Percentiles rank a stretch among this genome's conserved stretches.
Evolutionary conservation across 2,329 filamentous ascomycete species (phyloP).

Genomic region (Penicillium sclerotigenum): DNA sequence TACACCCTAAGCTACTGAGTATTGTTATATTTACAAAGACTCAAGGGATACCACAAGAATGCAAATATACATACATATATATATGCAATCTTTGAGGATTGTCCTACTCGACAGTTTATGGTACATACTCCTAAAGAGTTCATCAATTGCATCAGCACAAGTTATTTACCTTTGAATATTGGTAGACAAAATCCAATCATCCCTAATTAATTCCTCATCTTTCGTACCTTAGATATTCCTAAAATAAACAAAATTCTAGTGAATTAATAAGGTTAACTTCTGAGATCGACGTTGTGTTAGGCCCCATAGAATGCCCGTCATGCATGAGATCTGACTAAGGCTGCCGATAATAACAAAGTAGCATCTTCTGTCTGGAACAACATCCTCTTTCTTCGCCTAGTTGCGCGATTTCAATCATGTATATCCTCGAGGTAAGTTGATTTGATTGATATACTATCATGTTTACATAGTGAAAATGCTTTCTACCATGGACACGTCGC

Average conservation of each 20-base stretch:
- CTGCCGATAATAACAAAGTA: constrained; percentile 22
- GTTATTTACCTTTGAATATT: background rate
- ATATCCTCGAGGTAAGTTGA: constrained; percentile 36
- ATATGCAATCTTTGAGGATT: background rate
- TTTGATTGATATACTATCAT: background rate
- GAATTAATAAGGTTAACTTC: background rate
- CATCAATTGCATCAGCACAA: background rate
- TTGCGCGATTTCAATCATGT: constrained; percentile 28
- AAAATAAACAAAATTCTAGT: background rate
- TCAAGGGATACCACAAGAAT: background rate
- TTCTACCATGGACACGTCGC: constrained; percentile 15
- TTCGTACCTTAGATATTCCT: background rate
- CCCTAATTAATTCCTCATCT: background rate
- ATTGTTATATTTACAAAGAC: background rate
- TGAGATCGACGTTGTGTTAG: background rate
- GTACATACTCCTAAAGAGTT: background rate
- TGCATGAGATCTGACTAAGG: constrained; percentile 25
- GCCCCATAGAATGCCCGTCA: background rate
- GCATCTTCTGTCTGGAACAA: constrained; percentile 16
- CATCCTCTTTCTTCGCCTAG: constrained; percentile 14
- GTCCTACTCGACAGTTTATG: background rate
- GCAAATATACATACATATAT: background rate
- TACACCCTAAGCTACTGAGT: background rate
- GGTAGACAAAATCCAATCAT: background rate
- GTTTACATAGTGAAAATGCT: constrained; percentile 6